phyloP scores from a whole-genome alignment of 306 rosid genomes.

The Senna tora region DNA sequence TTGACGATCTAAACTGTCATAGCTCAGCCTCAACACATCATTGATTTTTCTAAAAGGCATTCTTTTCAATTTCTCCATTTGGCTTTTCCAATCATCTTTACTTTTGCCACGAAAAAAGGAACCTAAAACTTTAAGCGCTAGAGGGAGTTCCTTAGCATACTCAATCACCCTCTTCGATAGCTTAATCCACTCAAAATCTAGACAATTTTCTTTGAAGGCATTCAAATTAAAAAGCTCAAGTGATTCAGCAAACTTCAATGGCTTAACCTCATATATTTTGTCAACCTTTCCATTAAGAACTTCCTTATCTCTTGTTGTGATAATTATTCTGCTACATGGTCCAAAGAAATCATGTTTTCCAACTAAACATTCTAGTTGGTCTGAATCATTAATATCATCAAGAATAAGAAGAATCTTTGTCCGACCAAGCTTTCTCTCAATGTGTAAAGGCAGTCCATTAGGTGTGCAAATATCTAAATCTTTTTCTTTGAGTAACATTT shows the following conservation, averaged over 20 bases:
- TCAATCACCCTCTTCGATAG: background rate
- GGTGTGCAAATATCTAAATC: background rate
- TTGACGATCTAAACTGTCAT: background rate
- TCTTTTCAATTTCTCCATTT: background rate
- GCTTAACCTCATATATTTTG: background rate
- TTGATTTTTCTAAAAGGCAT: background rate
- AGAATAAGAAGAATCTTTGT: slow-evolving; percentile 17
- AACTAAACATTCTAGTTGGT: slow-evolving; percentile 1
- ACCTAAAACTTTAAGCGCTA: slow-evolving; percentile 32
- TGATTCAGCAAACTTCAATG: background rate
- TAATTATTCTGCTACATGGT: background rate
- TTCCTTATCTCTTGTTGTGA: slow-evolving; percentile 10
- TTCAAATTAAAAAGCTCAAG: slow-evolving; percentile 14
- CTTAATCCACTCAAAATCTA: background rate
- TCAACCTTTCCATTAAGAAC: background rate
- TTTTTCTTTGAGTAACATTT: background rate
- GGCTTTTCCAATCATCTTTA: slow-evolving; percentile 25
- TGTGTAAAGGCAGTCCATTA: background rate
- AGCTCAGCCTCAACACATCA: background rate
- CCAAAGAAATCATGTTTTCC: slow-evolving; percentile 21
- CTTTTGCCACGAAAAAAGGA: background rate
- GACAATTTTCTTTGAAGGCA: slow-evolving; percentile 15
- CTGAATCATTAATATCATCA: slow-evolving; percentile 22
- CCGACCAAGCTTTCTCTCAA: slow-evolving; percentile 3
- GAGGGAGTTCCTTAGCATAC: slow-evolving; percentile 2